Conservation (phyloP, 306 rosid species). For the Pterocarpus santalinus region DNA sequence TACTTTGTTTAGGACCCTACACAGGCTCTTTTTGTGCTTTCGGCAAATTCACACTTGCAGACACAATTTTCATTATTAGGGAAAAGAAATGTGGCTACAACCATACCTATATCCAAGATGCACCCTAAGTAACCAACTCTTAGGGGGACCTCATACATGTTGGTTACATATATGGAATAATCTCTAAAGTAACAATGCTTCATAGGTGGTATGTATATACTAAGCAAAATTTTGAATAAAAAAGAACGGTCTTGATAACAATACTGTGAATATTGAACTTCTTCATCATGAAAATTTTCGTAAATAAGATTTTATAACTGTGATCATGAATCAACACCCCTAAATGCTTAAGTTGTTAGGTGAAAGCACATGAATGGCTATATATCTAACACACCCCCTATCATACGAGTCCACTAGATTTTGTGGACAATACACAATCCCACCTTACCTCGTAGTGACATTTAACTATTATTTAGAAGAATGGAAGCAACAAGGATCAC, state of each 20-base stretch:
- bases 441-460: background rate
- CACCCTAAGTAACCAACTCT: background rate
- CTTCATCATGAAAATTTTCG: background rate
- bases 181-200: background rate
- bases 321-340: background rate
- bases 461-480: background rate
- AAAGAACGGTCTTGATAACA: background rate
- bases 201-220: background rate
- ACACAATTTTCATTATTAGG: background rate
- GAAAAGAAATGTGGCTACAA: background rate
- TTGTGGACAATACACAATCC: too few species aligned
- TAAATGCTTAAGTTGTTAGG: too few species aligned
- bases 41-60: background rate
- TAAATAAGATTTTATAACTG: background rate
- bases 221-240: background rate
- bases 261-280: background rate
- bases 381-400: too few species aligned
- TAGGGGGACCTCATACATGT: background rate
- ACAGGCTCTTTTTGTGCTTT: background rate
- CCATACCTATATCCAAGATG: background rate
- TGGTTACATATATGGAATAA: background rate
- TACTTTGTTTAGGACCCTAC: background rate
- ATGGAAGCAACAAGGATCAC: background rate
- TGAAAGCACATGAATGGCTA: background rate
- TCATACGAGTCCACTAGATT: too few species aligned